These are phyloP conservation scores for Cercospora sesami DNA, from an alignment of 2,329 filamentous ascomycete genomes.

Conservation along the genomic window DNA sequence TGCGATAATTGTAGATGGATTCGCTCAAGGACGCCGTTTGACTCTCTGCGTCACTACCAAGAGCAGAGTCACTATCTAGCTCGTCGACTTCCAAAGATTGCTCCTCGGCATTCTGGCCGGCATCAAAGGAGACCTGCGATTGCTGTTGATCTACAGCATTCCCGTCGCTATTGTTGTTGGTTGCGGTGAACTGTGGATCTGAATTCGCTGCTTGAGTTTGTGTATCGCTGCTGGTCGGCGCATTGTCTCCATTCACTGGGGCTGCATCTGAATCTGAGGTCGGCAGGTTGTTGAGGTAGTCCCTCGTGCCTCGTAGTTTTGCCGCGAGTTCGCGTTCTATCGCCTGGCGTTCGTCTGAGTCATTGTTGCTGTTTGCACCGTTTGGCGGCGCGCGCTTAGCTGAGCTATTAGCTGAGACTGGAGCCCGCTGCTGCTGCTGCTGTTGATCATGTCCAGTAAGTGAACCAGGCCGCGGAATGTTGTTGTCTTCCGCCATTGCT, in stretches of 20 bases:
- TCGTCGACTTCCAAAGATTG: slow-evolving; percentile 42
- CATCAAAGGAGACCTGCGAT: slow-evolving; percentile 13
- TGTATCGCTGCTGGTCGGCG: background rate
- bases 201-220: background rate
- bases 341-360: slow-evolving; percentile 10
- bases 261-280: background rate
- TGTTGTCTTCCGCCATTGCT: slow-evolving; percentile 2
- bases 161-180: slow-evolving; percentile 3
- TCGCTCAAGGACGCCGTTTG: slow-evolving; percentile 39
- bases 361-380: background rate
- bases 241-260: background rate
- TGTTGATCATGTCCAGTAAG: background rate
- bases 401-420: background rate
- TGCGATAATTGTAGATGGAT: slow-evolving; percentile 41
- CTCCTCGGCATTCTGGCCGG: slow-evolving; percentile 36
- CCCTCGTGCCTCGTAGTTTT: slow-evolving; percentile 21
- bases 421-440: background rate
- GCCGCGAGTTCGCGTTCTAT: slow-evolving; percentile 26
- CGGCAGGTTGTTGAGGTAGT: slow-evolving; percentile 14
- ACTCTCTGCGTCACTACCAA: slow-evolving; percentile 41
- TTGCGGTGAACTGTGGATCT: background rate
- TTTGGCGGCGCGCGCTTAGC: slow-evolving; percentile 4
- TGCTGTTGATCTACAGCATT: background rate
- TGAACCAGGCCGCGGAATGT: background rate
- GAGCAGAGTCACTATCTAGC: slow-evolving; percentile 39